Conservation (phyloP, 805 yeast species). For the Henningerozyma blattae region DNA sequence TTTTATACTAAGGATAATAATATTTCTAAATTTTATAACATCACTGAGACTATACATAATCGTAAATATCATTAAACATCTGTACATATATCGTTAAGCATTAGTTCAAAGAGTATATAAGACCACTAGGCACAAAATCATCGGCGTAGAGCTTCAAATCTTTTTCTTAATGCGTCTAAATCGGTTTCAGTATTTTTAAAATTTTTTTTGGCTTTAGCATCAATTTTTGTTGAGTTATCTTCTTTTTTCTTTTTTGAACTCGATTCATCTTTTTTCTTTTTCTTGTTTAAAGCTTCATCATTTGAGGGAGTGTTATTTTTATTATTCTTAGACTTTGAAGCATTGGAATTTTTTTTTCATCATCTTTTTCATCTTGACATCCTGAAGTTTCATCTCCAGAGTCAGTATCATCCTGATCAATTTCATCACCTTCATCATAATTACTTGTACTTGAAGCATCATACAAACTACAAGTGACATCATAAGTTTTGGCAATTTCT, state of each 20-base stretch:
- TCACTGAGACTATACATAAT: too few species aligned
- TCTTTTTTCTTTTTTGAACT: neutral
- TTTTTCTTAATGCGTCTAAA: conserved; percentile 50
- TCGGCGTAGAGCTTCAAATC: conserved; percentile 69
- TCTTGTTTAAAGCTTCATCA: conserved; percentile 17
- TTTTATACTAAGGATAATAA: neutral
- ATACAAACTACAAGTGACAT: conserved; percentile 58
- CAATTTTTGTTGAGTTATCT: too few species aligned
- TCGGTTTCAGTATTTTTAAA: conserved; percentile 33
- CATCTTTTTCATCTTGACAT: conserved; percentile 8
- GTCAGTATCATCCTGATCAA: conserved; percentile 12
- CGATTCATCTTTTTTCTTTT: conserved; percentile 10
- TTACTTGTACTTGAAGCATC: conserved; percentile 14
- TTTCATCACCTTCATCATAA: conserved; percentile 16
- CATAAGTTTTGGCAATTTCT: conserved; percentile 74
- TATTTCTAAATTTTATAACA: neutral
- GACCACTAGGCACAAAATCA: conserved; percentile 2
- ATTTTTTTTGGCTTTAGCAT: too few species aligned
- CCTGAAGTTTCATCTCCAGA: conserved; percentile 26
- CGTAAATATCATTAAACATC: too few species aligned
- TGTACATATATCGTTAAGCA: too few species aligned
- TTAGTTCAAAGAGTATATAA: too few species aligned
- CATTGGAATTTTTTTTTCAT: too few species aligned
- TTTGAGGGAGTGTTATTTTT: conserved; percentile 1
- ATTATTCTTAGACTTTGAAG: too few species aligned